phyloP scores from a whole-genome alignment of 2,329 filamentous ascomycete genomes.

The Cytospora piceae region DNA sequence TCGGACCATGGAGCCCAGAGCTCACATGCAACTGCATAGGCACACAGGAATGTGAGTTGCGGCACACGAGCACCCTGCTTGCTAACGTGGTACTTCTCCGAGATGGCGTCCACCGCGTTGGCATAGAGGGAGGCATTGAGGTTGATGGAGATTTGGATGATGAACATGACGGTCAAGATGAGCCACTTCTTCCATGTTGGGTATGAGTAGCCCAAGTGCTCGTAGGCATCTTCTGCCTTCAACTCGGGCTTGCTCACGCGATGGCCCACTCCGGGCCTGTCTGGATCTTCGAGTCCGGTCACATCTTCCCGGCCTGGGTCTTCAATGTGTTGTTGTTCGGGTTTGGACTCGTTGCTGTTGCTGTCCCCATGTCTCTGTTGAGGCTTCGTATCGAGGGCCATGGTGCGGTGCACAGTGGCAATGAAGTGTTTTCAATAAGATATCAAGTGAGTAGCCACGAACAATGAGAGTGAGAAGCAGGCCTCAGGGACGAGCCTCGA shows the following conservation, averaged over 20 bases:
- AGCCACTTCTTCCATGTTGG: slow-evolving; percentile 55
- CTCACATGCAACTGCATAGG: slow-evolving; percentile 54
- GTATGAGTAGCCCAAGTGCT: slow-evolving; percentile 49
- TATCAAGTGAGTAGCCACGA: background rate
- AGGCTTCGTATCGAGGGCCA: background rate
- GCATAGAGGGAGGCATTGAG: slow-evolving; percentile 57
- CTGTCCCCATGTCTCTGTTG: background rate
- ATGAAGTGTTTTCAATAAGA: background rate
- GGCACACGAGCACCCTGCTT: slow-evolving; percentile 51
- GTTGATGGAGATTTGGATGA: slow-evolving; percentile 60
- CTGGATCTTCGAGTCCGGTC: background rate
- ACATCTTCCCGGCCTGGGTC: background rate
- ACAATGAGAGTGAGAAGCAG: background rate
- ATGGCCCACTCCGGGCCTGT: background rate
- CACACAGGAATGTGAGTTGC: slow-evolving; percentile 53
- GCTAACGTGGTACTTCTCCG: slow-evolving; percentile 49
- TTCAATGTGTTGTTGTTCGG: background rate
- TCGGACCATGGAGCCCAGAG: slow-evolving; percentile 61
- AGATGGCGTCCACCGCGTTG: slow-evolving; percentile 51
- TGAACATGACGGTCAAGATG: slow-evolving; percentile 54
- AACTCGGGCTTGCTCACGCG: slow-evolving; percentile 42
- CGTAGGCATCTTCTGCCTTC: slow-evolving; percentile 52
- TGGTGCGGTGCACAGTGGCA: background rate
- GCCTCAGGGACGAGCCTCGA: background rate
- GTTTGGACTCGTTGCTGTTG: background rate